phyloP scores from a whole-genome alignment of 768 basidiomycete genomes.

The Amanita rimosa region DNA sequence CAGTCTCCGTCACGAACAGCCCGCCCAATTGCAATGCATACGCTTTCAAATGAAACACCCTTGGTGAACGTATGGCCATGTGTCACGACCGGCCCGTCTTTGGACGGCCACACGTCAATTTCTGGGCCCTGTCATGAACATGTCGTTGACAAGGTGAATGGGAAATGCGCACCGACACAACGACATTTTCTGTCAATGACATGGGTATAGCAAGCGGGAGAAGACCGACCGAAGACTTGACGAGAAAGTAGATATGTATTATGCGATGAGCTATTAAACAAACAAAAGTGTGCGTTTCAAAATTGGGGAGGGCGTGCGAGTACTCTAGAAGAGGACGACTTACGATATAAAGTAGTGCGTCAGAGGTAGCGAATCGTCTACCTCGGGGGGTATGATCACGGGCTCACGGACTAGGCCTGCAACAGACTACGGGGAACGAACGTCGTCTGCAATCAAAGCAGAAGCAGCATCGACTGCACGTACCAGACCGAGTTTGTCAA shows the following conservation, averaged over 20 bases:
- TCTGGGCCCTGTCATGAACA: conserved; percentile 19
- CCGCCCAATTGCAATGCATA: conserved; percentile 40
- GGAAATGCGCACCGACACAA: conserved; percentile 29
- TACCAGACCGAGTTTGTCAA: conserved; percentile 22
- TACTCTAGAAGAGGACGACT: too few relatives aligned
- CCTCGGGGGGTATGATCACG: conserved; percentile 19
- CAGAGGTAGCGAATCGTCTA: conserved; percentile 35
- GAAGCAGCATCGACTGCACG: background rate
- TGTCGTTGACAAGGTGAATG: background rate
- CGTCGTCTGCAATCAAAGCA: background rate
- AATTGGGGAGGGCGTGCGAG: too few relatives aligned
- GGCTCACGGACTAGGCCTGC: conserved; percentile 26
- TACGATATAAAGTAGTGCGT: conserved; percentile 49
- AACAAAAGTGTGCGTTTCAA: too few relatives aligned
- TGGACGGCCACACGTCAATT: conserved; percentile 56
- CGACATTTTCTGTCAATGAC: conserved; percentile 40
- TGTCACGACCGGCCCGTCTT: conserved; percentile 42
- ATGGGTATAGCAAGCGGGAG: conserved; percentile 41
- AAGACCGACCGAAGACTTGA: conserved; percentile 44
- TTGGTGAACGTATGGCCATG: conserved; percentile 51
- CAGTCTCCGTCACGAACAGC: conserved; percentile 30
- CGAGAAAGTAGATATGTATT: conserved; percentile 55
- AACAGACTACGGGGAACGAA: conserved; percentile 11
- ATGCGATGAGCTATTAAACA: conserved; percentile 39
- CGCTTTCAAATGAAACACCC: conserved; percentile 37